Conservation (phyloP, 495 filamentous ascomycete species). For the Penicillium parvum region DNA sequence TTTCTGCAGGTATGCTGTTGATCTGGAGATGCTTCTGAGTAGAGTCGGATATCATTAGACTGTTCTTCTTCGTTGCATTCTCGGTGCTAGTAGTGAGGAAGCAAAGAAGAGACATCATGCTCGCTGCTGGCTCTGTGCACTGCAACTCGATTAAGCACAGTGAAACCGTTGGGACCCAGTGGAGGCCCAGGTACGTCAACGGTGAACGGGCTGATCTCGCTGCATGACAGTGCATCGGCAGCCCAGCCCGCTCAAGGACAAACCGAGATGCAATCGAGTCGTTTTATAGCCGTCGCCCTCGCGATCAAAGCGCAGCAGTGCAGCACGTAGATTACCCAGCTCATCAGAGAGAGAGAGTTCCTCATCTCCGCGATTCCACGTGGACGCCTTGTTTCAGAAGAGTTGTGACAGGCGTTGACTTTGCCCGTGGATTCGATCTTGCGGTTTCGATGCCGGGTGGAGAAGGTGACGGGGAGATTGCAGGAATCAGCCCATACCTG, state of each 20-base stretch:
- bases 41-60: neutral
- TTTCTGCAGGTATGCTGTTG: too few species aligned
- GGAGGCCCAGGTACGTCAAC: constrained; percentile 10
- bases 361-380: constrained; percentile 8
- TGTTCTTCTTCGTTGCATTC: too few species aligned
- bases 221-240: too few species aligned
- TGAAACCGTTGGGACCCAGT: constrained; percentile 19
- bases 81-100: too few species aligned
- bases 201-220: too few species aligned
- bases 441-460: neutral
- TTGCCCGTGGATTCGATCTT: neutral
- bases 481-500: constrained; percentile 24
- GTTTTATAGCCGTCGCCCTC: neutral
- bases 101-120: too few species aligned
- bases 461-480: constrained; percentile 18
- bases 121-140: too few species aligned
- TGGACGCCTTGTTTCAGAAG: constrained; percentile 13
- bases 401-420: neutral
- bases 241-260: too few species aligned
- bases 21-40: neutral
- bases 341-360: neutral
- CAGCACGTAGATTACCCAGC: neutral
- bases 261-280: neutral
- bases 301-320: constrained; percentile 7
- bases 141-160: too few species aligned